Conservation (phyloP, 306 rosid genomes). For the Pterocarpus macrocarpus region DNA sequence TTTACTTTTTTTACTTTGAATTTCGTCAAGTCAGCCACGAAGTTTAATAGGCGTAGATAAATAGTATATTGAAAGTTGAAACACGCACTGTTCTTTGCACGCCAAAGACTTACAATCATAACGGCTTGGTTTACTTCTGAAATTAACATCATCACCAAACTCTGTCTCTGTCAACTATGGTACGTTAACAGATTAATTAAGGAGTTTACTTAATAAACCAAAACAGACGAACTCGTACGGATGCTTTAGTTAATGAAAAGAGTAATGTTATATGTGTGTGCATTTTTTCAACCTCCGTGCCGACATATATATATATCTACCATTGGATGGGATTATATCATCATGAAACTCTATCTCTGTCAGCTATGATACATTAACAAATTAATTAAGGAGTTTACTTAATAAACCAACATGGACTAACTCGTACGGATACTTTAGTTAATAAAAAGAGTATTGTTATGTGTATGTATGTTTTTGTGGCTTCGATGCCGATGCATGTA, state of each 20-base stretch:
- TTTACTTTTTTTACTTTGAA: constrained; percentile 27
- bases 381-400: constrained; percentile 37
- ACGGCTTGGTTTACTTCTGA: constrained; percentile 49
- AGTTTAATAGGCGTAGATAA: constrained; percentile 8
- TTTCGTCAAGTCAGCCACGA: constrained; percentile 59
- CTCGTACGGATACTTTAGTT: background rate
- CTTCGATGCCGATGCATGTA: no score
- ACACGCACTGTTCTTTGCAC: constrained; percentile 51
- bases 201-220: constrained; percentile 20
- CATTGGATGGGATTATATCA: no score
- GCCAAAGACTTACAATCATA: constrained; percentile 31
- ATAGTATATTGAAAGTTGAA: constrained; percentile 46
- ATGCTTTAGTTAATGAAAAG: background rate
- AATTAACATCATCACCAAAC: constrained; percentile 39
- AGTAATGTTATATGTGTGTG: background rate
- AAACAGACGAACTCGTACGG: constrained; percentile 1
- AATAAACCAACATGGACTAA: constrained; percentile 13
- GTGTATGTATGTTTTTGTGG: no score
- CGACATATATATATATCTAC: no score
- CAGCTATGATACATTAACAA: constrained; percentile 35
- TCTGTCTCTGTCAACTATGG: constrained; percentile 27
- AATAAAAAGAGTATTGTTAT: background rate
- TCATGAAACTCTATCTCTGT: background rate
- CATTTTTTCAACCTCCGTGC: no score
- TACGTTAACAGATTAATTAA: constrained; percentile 41